phyloP scores from a whole-genome alignment of 192 early-diverging fungal genomes.

The Endogone sp. region DNA sequence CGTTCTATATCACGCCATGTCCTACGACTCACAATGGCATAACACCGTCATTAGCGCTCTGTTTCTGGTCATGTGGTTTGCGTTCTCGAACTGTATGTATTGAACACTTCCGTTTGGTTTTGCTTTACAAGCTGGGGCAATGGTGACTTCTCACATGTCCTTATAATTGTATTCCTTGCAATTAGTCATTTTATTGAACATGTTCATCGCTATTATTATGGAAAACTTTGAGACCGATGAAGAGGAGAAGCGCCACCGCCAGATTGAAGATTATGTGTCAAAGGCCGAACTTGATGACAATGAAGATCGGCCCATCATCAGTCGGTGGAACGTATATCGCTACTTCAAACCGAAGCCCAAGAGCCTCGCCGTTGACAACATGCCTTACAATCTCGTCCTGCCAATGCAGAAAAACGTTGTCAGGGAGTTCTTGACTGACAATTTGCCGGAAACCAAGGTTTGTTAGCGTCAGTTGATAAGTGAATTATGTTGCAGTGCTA shows the following conservation, averaged over 20 bases:
- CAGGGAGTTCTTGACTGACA: slow-evolving; percentile 41
- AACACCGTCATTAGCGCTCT: slow-evolving; percentile 39
- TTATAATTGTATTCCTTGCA: not conserved
- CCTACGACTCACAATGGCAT: slow-evolving; percentile 16
- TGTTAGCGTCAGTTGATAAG: too few species aligned
- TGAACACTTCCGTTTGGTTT: too few species aligned
- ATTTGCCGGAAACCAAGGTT: not conserved
- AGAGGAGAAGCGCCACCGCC: slow-evolving; percentile 45
- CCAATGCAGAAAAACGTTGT: slow-evolving; percentile 45
- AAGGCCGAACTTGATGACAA: slow-evolving; percentile 25
- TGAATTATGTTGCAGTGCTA: too few species aligned
- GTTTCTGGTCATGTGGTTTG: slow-evolving; percentile 48
- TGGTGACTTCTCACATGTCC: not conserved
- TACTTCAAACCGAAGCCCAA: slow-evolving; percentile 49
- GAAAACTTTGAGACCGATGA: slow-evolving; percentile 62
- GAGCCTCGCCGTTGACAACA: slow-evolving; percentile 32
- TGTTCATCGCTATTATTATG: slow-evolving; percentile 63
- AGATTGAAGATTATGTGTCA: slow-evolving; percentile 38
- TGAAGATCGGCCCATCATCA: slow-evolving; percentile 33
- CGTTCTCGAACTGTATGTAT: slow-evolving; percentile 59
- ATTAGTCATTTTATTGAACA: slow-evolving; percentile 57
- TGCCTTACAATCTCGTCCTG: slow-evolving; percentile 37
- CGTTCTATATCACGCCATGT: slow-evolving; percentile 48
- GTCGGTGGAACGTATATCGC: slow-evolving; percentile 46
- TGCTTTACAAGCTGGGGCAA: too few species aligned